Percentiles rank a stretch among this genome's conserved stretches.
phyloP scores from a whole-genome alignment of 2,329 filamentous ascomycete genomes.

The Fusarium austroafricanum region DNA sequence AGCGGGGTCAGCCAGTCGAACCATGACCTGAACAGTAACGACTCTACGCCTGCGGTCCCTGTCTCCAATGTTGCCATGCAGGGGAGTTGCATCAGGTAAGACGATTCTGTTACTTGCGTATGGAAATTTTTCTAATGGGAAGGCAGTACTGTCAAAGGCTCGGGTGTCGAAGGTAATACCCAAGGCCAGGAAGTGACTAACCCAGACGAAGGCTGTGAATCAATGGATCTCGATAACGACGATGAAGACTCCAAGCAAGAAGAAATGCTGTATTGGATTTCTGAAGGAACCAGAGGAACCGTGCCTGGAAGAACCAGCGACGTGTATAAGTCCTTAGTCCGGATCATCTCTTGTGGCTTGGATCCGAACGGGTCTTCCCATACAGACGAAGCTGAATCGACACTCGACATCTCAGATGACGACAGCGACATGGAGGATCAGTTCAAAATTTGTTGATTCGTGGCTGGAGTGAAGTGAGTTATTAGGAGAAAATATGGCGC shows the following conservation, averaged over 20 bases:
- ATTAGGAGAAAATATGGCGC: neutral
- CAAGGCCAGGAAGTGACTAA: neutral
- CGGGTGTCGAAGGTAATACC: too few relatives aligned
- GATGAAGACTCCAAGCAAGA: neutral
- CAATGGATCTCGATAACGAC: neutral
- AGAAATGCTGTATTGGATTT: neutral
- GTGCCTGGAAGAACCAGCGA: neutral
- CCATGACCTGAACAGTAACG: neutral
- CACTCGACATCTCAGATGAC: neutral
- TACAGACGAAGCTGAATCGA: neutral
- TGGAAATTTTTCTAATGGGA: neutral
- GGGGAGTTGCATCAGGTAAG: slow-evolving; percentile 10
- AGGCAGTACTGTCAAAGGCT: neutral
- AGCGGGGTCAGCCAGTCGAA: neutral
- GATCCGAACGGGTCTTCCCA: too few relatives aligned
- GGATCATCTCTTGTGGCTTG: neutral
- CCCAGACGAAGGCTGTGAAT: neutral
- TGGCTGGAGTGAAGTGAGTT: neutral
- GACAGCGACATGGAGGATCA: slow-evolving; percentile 3
- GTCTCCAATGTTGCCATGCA: neutral
- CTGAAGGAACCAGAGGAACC: too few relatives aligned
- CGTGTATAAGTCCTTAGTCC: neutral
- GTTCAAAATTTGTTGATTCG: neutral
- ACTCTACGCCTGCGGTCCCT: neutral
- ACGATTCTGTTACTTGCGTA: neutral